Evolutionary conservation across 441 rosid species (phyloP).

Genomic region (Eutrema salsugineum): DNA sequence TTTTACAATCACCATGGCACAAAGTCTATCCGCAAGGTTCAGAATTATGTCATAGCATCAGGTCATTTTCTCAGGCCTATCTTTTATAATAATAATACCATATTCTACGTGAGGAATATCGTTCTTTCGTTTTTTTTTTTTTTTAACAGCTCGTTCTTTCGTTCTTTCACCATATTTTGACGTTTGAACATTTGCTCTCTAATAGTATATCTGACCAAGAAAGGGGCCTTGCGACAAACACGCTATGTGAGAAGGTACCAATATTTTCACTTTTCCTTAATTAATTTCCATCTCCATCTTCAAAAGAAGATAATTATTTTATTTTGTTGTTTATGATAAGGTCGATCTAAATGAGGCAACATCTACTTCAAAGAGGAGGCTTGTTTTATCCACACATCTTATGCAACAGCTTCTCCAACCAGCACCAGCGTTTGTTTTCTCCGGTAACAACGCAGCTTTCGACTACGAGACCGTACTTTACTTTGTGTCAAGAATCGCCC

Average conservation of each 20-base stretch:
- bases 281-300: neutral
- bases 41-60: neutral
- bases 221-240: constrained; percentile 61
- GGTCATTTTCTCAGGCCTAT: neutral
- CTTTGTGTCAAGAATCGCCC: constrained; percentile 45
- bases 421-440: constrained; percentile 44
- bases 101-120: neutral
- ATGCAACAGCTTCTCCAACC: constrained; percentile 68
- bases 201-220: constrained; percentile 51
- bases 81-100: neutral
- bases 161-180: neutral
- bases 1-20: constrained; percentile 15
- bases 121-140: no score
- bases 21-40: neutral
- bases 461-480: constrained; percentile 48
- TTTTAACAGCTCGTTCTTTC: no score
- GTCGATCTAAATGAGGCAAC: constrained; percentile 26
- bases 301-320: neutral
- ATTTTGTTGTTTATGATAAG: constrained; percentile 26
- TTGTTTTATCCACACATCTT: constrained; percentile 61
- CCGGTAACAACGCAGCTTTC: constrained; percentile 35
- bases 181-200: neutral
- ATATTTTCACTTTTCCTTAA: neutral
- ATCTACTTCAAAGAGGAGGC: constrained; percentile 57
- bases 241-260: constrained; percentile 66